Evolutionary conservation across 75 land plant species (phyloP), one percentile per base, ranked within the genome.

Genomic region (Picea sitchensis): DNA sequence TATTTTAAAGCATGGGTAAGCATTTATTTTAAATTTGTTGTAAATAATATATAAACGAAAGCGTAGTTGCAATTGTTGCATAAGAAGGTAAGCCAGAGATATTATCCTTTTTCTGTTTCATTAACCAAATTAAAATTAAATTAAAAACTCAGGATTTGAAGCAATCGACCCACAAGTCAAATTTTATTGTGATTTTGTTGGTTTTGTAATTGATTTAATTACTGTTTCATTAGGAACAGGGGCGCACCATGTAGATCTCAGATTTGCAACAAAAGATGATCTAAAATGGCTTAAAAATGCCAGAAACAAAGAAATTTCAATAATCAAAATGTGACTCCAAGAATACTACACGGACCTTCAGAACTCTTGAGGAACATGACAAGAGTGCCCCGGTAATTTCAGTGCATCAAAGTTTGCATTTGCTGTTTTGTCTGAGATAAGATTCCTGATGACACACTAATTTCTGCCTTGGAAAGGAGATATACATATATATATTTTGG

Each of bases 201-300:
- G 44, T 4, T 41, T 41, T 41, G 44, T 5, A 41, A 41, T 41
- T 20, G 60, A 77, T 31, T 77, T 34, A 6, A 75, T 12, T 12
- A 3, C 4, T n/a, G 54, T 38, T 38, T 75, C 14, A 20, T 73
- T 12, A 21, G 21, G 59, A 4, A 59, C 76, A 93, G 96, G 94
- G 17, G 96, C 94, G 11, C 96, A 93, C 77, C 96, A 93, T 76
- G 81, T 90, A 61, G 96, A 91, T 75, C 47, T 93, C 60, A 81
- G 96, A 71, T 87, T 82, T 36, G 59, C 90, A 69, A 88, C 85
- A 2, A 77, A 58, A 18, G 82, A 82, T 59, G 96, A 93, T 80
- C 96, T 94, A 38, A 26, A 88, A 51, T 93, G 94, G 96, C 90
- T 93, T 5, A 41, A 4, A 41, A 5, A 41, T 41, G 5, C 5